A percentile compares a stretch with the other conserved stretches of the same genome.
Conservation (phyloP, 768 basidiomycete genomes). For the Cystobasidium tubakii region DNA sequence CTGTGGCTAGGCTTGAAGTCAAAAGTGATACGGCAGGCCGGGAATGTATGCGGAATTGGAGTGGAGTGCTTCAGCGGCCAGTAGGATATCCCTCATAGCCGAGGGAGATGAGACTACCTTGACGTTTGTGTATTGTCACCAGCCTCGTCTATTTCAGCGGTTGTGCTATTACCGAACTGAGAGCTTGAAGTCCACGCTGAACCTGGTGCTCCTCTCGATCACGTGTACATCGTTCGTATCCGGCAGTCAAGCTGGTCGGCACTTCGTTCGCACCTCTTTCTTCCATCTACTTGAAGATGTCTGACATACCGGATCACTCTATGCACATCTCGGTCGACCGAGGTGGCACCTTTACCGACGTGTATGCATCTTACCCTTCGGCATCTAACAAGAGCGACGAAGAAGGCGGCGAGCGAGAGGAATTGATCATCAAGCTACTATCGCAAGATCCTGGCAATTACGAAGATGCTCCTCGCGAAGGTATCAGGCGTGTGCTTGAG, state of each 20-base stretch:
- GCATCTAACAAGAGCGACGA: constrained; percentile 51
- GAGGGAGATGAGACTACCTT: too few species aligned
- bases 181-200: too few species aligned
- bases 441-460: constrained; percentile 86
- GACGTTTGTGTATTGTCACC: too few species aligned
- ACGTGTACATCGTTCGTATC: too few species aligned
- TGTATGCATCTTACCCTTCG: constrained; percentile 58
- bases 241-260: too few species aligned
- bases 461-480: constrained; percentile 86
- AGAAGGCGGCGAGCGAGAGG: constrained; percentile 60
- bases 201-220: too few species aligned
- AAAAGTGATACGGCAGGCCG: neutral
- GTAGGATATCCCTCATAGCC: too few species aligned
- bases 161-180: too few species aligned
- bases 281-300: neutral
- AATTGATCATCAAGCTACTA: constrained; percentile 84
- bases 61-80: neutral
- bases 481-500: constrained; percentile 79
- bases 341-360: constrained; percentile 70
- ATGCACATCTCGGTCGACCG: constrained; percentile 35
- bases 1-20: neutral
- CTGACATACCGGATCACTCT: constrained; percentile 32
- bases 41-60: neutral
- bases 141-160: too few species aligned
- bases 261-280: too few species aligned